Percentiles rank a stretch among this genome's conserved stretches.
These are phyloP conservation scores for Tricholoma hemisulphureum DNA, from an alignment of 768 basidiomycete species.

Conservation along the genomic window DNA sequence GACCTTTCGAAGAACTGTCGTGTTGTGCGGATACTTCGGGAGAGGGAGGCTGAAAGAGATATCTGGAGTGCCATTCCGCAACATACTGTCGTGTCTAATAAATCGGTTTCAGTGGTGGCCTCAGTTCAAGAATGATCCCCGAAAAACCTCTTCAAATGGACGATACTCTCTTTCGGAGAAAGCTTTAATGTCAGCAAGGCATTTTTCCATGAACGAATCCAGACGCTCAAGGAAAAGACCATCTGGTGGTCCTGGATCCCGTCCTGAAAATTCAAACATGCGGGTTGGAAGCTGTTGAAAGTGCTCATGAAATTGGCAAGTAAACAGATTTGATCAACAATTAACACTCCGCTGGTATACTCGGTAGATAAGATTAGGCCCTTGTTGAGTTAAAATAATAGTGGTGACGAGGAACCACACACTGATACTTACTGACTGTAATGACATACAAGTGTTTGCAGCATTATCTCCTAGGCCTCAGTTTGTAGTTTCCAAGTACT, in stretches of 20 bases:
- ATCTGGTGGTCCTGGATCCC: slow-evolving; percentile 36
- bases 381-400: no score
- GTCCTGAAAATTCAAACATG: slow-evolving; percentile 36
- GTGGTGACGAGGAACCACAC: no score
- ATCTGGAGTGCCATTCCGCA: slow-evolving; percentile 63
- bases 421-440: no score
- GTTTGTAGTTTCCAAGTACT: no score
- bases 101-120: slow-evolving; percentile 21
- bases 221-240: slow-evolving; percentile 63
- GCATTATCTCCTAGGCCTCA: no score
- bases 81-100: slow-evolving; percentile 48
- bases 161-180: slow-evolving; percentile 61
- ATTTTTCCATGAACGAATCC: slow-evolving; percentile 61
- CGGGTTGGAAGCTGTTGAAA: background rate
- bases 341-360: no score
- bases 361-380: no score
- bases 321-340: no score
- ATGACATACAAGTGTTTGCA: no score
- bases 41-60: slow-evolving; percentile 43
- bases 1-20: slow-evolving; percentile 20
- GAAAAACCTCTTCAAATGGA: slow-evolving; percentile 58
- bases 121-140: slow-evolving; percentile 17
- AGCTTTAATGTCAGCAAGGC: slow-evolving; percentile 51
- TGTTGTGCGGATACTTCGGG: slow-evolving; percentile 8
- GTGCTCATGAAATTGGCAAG: no score